A percentile compares a stretch with the other conserved stretches of the same genome.
Conservation (phyloP, 176 grass and related monocot species). For the Echinochloa phyllopogon region DNA sequence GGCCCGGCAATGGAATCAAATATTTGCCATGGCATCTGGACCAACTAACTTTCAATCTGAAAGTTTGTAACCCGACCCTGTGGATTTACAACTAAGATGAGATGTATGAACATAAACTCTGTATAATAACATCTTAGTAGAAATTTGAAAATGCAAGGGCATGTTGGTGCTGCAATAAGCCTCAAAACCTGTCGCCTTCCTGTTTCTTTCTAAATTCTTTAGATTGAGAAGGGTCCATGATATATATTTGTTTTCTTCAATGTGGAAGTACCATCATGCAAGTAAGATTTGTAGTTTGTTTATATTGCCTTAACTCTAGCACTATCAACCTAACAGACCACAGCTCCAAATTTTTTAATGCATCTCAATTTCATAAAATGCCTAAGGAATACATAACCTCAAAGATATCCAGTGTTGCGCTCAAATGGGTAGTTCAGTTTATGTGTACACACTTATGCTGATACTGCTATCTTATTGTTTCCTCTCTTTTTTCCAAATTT, state of each 20-base stretch:
- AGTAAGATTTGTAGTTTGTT: not conserved
- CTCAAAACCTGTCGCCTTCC: not conserved
- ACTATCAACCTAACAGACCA: not conserved
- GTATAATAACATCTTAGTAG: not conserved
- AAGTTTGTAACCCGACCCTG: not conserved
- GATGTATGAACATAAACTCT: constrained; percentile 20
- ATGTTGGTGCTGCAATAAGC: not conserved
- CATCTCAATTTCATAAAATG: not conserved
- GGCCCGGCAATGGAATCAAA: constrained; percentile 7
- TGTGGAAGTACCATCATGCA: not conserved
- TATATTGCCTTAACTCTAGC: not conserved
- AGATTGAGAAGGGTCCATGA: not conserved
- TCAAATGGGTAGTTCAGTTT: constrained; percentile 1
- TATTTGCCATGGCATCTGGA: constrained; percentile 1
- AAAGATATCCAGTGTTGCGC: not conserved
- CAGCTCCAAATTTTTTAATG: not conserved
- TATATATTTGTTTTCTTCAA: constrained; percentile 24
- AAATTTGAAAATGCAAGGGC: not conserved
- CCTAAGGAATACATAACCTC: not conserved
- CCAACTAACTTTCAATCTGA: constrained; percentile 5
- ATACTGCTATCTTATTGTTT: constrained; percentile 15
- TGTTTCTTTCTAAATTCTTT: constrained; percentile 1
- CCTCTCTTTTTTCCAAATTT: constrained; percentile 11
- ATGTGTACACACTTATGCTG: not conserved
- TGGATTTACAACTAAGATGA: not conserved